Evolutionary conservation across 495 filamentous ascomycete genomes (phyloP).

Genomic region (Aspergillus saccharolyticus): DNA sequence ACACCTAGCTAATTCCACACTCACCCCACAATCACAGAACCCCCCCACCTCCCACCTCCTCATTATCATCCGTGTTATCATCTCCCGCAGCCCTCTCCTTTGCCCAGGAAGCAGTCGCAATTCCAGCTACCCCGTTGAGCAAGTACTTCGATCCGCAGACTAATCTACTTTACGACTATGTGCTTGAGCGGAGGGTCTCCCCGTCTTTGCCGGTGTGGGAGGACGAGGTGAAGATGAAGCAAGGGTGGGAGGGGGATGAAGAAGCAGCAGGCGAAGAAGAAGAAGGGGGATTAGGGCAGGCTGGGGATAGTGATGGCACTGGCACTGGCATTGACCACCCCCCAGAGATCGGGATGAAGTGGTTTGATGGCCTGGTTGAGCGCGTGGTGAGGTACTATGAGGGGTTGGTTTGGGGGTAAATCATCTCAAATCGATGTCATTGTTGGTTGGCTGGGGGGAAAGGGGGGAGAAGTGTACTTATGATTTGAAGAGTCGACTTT

Average conservation of each 20-base stretch:
- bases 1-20: no score
- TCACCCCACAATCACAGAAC: no score
- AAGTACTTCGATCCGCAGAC: slow-evolving; percentile 17
- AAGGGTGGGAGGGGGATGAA: no score
- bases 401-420: not conserved
- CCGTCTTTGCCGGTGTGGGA: slow-evolving; percentile 5
- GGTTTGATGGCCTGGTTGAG: slow-evolving; percentile 1
- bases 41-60: no score
- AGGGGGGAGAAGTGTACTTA: no score
- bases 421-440: no score
- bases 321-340: no score
- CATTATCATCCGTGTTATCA: no score
- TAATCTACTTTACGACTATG: not conserved
- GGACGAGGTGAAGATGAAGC: not conserved
- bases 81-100: not conserved
- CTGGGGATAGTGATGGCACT: no score
- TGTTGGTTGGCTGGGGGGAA: not conserved
- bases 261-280: no score
- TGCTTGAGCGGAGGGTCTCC: slow-evolving; percentile 3
- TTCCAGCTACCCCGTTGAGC: slow-evolving; percentile 4
- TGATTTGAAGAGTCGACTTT: no score
- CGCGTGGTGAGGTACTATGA: not conserved
- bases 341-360: not conserved
- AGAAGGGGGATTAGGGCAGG: not conserved
- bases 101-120: not conserved